phyloP scores from a whole-genome alignment of 2,329 filamentous ascomycete species.

The Penicillium fuscoglaucum region DNA sequence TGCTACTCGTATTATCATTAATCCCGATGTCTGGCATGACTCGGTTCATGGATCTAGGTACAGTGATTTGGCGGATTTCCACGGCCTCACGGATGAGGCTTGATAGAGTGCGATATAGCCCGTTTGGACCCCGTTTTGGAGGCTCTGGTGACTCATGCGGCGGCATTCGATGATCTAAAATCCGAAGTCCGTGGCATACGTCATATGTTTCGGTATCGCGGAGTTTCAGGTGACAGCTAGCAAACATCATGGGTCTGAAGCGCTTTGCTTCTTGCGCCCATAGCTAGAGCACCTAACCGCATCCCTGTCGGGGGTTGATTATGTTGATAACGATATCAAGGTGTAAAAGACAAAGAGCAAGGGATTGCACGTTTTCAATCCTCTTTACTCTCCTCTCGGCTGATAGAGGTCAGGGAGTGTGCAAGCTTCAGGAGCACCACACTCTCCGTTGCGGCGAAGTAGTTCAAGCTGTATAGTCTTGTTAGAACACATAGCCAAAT shows the following conservation, averaged over 20 bases:
- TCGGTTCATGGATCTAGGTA: conserved; percentile 1
- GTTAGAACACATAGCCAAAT: conserved; percentile 1
- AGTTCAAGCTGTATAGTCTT: conserved; percentile 62
- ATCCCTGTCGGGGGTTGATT: neutral
- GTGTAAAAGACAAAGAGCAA: neutral
- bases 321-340: conserved; percentile 1
- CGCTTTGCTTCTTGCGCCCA: neutral
- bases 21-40: neutral
- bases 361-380: neutral
- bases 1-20: conserved; percentile 14
- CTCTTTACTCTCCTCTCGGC: conserved; percentile 40
- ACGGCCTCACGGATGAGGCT: neutral
- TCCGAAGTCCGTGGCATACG: neutral
- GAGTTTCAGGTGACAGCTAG: neutral
- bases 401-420: conserved; percentile 44
- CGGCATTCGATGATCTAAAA: neutral
- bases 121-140: neutral
- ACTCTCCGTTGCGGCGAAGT: conserved; percentile 95
- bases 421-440: conserved; percentile 82
- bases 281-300: neutral
- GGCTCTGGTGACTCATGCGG: neutral
- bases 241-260: neutral
- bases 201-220: neutral
- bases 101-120: neutral
- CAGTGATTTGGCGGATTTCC: neutral